Evolutionary conservation across 768 basidiomycete genomes (phyloP).

Genomic region (Coprinopsis strossmayeri): DNA sequence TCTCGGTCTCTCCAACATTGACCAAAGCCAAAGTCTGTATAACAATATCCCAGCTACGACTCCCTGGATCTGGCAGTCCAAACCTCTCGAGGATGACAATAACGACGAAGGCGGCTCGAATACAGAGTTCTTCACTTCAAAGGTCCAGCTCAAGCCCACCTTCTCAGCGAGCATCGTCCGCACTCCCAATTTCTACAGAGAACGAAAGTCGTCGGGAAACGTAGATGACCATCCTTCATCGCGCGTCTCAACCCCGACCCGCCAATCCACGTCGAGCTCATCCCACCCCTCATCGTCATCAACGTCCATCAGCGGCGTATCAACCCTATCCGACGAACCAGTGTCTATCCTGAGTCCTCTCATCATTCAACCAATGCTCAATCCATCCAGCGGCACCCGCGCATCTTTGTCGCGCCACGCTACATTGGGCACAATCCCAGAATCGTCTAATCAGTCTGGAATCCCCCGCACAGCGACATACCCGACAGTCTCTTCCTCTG

Average conservation of each 20-base stretch:
- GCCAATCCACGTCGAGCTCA: constrained; percentile 13
- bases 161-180: constrained; percentile 67
- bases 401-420: constrained; percentile 25
- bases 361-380: constrained; percentile 28
- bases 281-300: constrained; percentile 16
- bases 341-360: constrained; percentile 40
- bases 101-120: constrained; percentile 14
- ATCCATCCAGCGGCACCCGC: constrained; percentile 18
- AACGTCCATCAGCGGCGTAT: constrained; percentile 19
- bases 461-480: constrained; percentile 2
- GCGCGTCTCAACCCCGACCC: constrained; percentile 11
- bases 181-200: constrained; percentile 55
- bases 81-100: constrained; percentile 30
- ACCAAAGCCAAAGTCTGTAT: constrained; percentile 44
- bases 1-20: constrained; percentile 59
- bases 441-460: constrained; percentile 18
- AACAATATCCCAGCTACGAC: constrained; percentile 21
- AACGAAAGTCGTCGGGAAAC: constrained; percentile 12
- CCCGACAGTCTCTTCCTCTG: neutral
- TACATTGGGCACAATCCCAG: constrained; percentile 33
- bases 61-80: constrained; percentile 72
- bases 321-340: constrained; percentile 38
- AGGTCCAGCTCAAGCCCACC: constrained; percentile 52
- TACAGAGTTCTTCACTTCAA: constrained; percentile 41
- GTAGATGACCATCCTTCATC: constrained; percentile 13